Conservation (phyloP, 164 flowering plant genomes). For the Stephania japonica region DNA sequence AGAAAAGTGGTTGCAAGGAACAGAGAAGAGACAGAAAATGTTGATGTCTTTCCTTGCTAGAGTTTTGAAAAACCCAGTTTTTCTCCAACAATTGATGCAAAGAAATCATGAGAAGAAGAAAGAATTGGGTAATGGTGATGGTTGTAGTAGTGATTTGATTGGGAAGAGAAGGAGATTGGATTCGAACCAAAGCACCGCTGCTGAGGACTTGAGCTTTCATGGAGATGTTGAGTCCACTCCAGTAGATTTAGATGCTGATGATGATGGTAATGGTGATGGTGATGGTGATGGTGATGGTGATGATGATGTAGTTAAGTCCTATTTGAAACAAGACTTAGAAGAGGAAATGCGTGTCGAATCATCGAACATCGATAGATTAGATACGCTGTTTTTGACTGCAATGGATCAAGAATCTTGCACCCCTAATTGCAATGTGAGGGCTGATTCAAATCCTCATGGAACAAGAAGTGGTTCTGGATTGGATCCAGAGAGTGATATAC, state of each 20-base stretch:
- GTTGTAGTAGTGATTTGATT: slow-evolving; percentile 7
- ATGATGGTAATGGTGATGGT: background rate
- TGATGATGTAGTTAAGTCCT: background rate
- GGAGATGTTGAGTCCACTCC: slow-evolving; percentile 10
- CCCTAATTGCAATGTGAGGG: slow-evolving; percentile 4
- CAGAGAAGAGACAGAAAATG: slow-evolving; percentile 46
- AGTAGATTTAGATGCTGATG: background rate
- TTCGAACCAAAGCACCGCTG: slow-evolving; percentile 6
- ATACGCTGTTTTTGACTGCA: slow-evolving; percentile 10
- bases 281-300: background rate
- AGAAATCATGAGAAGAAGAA: slow-evolving; percentile 19
- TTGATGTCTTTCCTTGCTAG: slow-evolving; percentile 43
- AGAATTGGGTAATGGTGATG: slow-evolving; percentile 17
- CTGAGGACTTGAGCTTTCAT: slow-evolving; percentile 12
- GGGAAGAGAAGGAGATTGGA: slow-evolving; percentile 35
- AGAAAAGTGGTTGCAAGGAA: slow-evolving; percentile 35
- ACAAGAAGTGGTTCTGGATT: slow-evolving; percentile 8
- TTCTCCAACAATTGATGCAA: slow-evolving; percentile 33
- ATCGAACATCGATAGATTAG: slow-evolving; percentile 18
- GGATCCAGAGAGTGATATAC: slow-evolving; percentile 18
- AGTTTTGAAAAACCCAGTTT: slow-evolving; percentile 32
- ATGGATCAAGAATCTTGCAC: slow-evolving; percentile 12
- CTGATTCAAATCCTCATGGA: background rate
- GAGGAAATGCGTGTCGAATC: background rate
- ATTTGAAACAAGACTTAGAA: background rate